Conservation (phyloP, 169 alveolate genomes). For the Eimeria maxima region DNA sequence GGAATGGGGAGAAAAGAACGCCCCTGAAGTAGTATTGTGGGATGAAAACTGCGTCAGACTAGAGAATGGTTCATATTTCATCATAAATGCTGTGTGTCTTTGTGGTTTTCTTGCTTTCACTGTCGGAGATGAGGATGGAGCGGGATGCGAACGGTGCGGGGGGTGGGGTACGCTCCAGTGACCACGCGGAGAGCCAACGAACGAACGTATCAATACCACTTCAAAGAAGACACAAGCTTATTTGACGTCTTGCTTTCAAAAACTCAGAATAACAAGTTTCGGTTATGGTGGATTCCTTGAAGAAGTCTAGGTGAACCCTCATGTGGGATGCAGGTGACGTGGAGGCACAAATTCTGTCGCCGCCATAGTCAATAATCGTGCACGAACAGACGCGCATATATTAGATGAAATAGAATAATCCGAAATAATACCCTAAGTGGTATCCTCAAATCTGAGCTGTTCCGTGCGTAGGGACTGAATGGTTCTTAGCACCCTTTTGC, state of each 20-base stretch:
- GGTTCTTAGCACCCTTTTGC: neutral
- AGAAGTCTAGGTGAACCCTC: neutral
- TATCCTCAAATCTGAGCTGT: neutral
- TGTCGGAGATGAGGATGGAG: neutral
- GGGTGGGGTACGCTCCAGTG: conserved; percentile 23
- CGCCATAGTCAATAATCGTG: neutral
- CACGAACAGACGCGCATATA: neutral
- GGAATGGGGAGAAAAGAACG: neutral
- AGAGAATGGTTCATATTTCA: neutral
- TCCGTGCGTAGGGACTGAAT: neutral
- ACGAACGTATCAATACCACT: neutral
- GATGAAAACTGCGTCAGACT: neutral
- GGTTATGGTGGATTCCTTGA: neutral
- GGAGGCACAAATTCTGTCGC: neutral
- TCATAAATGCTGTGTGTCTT: neutral
- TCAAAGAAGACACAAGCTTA: neutral
- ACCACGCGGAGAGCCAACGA: neutral
- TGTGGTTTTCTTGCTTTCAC: neutral
- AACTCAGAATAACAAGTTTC: neutral
- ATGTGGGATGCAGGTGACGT: neutral
- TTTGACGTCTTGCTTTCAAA: neutral
- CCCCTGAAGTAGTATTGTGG: neutral
- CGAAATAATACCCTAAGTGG: neutral
- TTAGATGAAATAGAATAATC: neutral
- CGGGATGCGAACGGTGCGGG: conserved; percentile 9